Evolutionary conservation across 2,329 filamentous ascomycete genomes (phyloP), one percentile per base, ranked within the genome.

Genomic region (Diaporthe caulivora): DNA sequence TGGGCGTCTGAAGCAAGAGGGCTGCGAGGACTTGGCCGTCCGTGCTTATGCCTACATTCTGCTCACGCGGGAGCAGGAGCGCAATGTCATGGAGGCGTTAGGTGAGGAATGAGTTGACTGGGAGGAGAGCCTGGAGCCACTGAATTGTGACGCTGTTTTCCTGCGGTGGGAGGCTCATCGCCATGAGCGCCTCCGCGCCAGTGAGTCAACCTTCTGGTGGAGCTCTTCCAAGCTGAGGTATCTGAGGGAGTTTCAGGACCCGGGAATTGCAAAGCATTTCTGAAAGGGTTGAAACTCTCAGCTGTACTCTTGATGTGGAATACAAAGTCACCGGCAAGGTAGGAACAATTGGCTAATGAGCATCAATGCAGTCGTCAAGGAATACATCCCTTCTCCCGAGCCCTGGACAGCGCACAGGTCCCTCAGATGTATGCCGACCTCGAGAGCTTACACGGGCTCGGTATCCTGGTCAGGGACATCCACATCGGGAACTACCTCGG

Each of bases 331-430:
- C n/a, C n/a, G n/a, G n/a, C n/a, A n/a, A n/a, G n/a, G n/a, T n/a
- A n/a, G n/a, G n/a, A n/a, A n/a, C n/a, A n/a, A n/a, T n/a, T n/a
- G n/a, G n/a, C n/a, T n/a, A n/a, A n/a, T n/a, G n/a, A n/a, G n/a
- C n/a, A n/a, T n/a, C n/a, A n/a, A n/a, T n/a, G n/a, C 51, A 26
- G 17, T 62, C 6, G 57, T 62, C n/a, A 42, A 62, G 57, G 37
- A 44, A 6, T 26, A 8, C 15, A 11, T 60, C 24, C 18, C 55
- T 10, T 11, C 11, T n/a, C 0, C 2, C 4, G 6, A 2, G 21
- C 34, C 10, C 17, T 6, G 34, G 18, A 42, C 55, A 4, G 21
- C 47, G 13, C 55, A 5, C 55, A 60, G 8, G 15, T 42, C n/a
- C 17, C 31, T 18, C 21, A 37, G 34, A 40, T 53, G 4, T 17